Evolutionary conservation across 2,329 filamentous ascomycete genomes (phyloP).

Genomic region (Hirsutella minnesotensis): DNA sequence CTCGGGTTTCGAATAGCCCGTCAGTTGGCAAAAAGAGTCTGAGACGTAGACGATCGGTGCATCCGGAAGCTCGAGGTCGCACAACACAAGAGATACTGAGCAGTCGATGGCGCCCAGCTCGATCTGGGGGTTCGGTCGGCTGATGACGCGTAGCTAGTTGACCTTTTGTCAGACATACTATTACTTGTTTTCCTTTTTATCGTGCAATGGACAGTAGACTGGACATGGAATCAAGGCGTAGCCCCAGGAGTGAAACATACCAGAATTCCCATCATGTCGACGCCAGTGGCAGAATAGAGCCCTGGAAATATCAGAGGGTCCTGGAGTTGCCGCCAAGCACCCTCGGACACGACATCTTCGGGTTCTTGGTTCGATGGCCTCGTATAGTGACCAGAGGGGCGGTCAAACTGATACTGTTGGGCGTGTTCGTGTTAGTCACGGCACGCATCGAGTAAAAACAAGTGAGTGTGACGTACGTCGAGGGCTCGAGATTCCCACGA

Average conservation of each 20-base stretch:
- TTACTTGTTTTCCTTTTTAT: too few relatives aligned
- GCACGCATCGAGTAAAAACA: too few relatives aligned
- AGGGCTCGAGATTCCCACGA: constrained; percentile 23
- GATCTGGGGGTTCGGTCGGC: constrained; percentile 61
- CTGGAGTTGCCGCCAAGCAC: constrained; percentile 15
- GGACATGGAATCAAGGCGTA: too few relatives aligned
- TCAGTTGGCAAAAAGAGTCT: constrained; percentile 66
- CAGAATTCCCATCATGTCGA: constrained; percentile 44
- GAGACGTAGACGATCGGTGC: constrained; percentile 76
- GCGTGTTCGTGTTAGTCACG: not conserved
- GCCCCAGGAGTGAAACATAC: constrained; percentile 21
- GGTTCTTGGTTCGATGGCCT: not conserved
- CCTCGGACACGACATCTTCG: not conserved
- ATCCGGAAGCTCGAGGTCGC: constrained; percentile 63
- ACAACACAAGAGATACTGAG: constrained; percentile 74
- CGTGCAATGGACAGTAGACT: too few relatives aligned
- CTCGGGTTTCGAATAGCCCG: constrained; percentile 65
- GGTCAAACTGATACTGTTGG: constrained; percentile 1
- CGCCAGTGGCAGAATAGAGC: constrained; percentile 41
- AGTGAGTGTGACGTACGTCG: constrained; percentile 20
- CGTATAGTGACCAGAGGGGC: not conserved
- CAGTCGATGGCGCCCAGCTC: constrained; percentile 73
- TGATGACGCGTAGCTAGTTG: constrained; percentile 47
- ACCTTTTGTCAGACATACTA: too few relatives aligned
- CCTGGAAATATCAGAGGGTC: constrained; percentile 44